These are phyloP conservation scores for Amaranthus hypochondriacus DNA, from an alignment of 148 eudicot genomes.

Conservation along the genomic window DNA sequence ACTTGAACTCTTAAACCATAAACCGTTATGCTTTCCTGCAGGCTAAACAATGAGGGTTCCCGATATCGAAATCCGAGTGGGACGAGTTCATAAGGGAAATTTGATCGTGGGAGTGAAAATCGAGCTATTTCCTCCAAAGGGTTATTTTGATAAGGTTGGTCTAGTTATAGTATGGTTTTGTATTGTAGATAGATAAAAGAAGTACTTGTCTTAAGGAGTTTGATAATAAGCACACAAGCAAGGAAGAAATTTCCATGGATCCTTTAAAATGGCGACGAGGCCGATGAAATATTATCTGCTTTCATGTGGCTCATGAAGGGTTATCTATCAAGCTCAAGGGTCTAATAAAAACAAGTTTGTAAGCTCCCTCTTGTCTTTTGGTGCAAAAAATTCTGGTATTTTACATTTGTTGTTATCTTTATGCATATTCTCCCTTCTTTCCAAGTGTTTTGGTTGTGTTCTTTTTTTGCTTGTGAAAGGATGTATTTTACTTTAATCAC, in stretches of 20 bases:
- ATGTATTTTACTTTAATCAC: background rate
- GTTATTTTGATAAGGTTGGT: constrained; percentile 29
- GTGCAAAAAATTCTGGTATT: background rate
- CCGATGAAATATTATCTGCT: constrained; percentile 15
- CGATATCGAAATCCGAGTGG: background rate
- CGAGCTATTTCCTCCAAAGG: background rate
- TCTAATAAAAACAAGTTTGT: constrained; percentile 17
- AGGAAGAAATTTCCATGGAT: background rate
- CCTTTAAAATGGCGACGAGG: constrained; percentile 22
- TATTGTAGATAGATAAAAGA: constrained; percentile 24
- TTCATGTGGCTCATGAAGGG: constrained; percentile 11
- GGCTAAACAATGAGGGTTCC: constrained; percentile 23
- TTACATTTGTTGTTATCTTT: background rate
- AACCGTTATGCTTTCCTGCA: constrained; percentile 14
- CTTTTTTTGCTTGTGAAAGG: background rate
- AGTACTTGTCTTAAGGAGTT: background rate
- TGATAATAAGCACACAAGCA: constrained; percentile 13
- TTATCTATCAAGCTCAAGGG: background rate
- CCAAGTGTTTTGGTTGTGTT: constrained; percentile 9
- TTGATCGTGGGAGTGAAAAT: background rate
- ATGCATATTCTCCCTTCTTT: background rate
- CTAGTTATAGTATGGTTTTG: constrained; percentile 10
- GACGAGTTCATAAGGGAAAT: constrained; percentile 10
- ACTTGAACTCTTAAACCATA: background rate
- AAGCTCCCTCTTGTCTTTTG: background rate